A percentile compares a stretch with the other conserved stretches of the same genome.
Conservation (phyloP, 2,329 filamentous ascomycete genomes). For the Penicillium sp. region DNA sequence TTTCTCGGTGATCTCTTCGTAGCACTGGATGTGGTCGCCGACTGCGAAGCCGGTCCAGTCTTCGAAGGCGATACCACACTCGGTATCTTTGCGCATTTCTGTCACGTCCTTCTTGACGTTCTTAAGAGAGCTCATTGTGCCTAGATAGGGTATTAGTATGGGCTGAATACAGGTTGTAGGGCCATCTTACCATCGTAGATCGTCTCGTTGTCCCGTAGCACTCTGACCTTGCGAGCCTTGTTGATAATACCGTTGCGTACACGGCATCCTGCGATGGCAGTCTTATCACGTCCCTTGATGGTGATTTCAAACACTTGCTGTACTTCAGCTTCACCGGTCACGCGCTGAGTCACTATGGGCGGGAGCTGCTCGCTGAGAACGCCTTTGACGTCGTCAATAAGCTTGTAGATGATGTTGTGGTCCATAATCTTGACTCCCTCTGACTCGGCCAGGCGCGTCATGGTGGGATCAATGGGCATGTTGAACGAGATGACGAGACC, state of each 20-base stretch:
- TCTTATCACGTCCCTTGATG: slow-evolving; percentile 62
- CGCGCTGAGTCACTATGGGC: slow-evolving; percentile 60
- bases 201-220: slow-evolving; percentile 64
- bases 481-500: slow-evolving; percentile 87
- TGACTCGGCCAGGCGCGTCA: slow-evolving; percentile 64
- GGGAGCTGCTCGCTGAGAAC: slow-evolving; percentile 65
- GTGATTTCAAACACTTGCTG: slow-evolving; percentile 79
- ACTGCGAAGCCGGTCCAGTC: slow-evolving; percentile 70
- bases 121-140: slow-evolving; percentile 73
- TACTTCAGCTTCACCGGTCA: slow-evolving; percentile 84
- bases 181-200: slow-evolving; percentile 71
- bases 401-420: slow-evolving; percentile 61
- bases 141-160: slow-evolving; percentile 44
- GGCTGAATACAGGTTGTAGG: neutral
- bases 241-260: slow-evolving; percentile 73
- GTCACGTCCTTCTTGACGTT: slow-evolving; percentile 85
- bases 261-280: slow-evolving; percentile 79
- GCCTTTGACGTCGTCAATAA: slow-evolving; percentile 48
- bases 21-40: slow-evolving; percentile 83
- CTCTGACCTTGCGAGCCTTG: slow-evolving; percentile 60
- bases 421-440: slow-evolving; percentile 73
- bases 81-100: slow-evolving; percentile 86
- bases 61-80: slow-evolving; percentile 85
- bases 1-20: slow-evolving; percentile 72
- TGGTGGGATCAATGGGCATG: slow-evolving; percentile 59